phyloP scores from a whole-genome alignment of 805 yeast species.

The Starmerella potacharoeniae region DNA sequence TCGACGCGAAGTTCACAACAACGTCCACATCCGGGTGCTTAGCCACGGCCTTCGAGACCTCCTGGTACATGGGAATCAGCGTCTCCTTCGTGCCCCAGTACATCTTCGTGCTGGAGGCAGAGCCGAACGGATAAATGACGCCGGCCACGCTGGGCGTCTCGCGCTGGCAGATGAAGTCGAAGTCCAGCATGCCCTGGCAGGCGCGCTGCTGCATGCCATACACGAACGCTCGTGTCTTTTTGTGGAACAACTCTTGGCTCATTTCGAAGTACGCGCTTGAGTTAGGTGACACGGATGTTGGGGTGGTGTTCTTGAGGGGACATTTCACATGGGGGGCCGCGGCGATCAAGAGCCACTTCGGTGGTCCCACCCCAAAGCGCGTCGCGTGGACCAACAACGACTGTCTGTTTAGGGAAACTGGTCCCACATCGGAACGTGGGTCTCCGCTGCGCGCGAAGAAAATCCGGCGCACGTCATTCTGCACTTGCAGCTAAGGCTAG shows the following conservation, averaged over 20 bases:
- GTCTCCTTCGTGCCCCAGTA: constrained; percentile 42
- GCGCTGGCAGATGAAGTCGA: constrained; percentile 38
- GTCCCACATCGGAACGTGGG: too few species aligned
- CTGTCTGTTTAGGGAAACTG: too few species aligned
- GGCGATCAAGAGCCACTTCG: neutral
- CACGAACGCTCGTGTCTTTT: constrained; percentile 36
- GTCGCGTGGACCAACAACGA: neutral
- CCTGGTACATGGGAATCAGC: constrained; percentile 36
- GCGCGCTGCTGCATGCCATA: constrained; percentile 39
- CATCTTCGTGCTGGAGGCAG: constrained; percentile 36
- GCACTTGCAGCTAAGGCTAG: too few species aligned
- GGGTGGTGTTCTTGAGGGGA: constrained; percentile 1
- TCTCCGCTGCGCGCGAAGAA: too few species aligned
- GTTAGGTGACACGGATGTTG: constrained; percentile 1
- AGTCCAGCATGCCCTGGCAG: constrained; percentile 40
- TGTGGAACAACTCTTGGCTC: constrained; percentile 31
- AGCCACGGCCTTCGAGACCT: constrained; percentile 32
- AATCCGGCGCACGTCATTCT: too few species aligned
- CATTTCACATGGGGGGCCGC: neutral
- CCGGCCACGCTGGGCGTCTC: constrained; percentile 38
- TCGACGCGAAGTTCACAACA: constrained; percentile 38
- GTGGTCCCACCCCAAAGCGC: neutral
- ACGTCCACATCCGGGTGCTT: constrained; percentile 40
- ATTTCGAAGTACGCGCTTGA: neutral
- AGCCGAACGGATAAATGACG: constrained; percentile 38